Evolutionary conservation across 2,329 filamentous ascomycete genomes (phyloP).

Genomic region (Penicillium sclerotiorum): DNA sequence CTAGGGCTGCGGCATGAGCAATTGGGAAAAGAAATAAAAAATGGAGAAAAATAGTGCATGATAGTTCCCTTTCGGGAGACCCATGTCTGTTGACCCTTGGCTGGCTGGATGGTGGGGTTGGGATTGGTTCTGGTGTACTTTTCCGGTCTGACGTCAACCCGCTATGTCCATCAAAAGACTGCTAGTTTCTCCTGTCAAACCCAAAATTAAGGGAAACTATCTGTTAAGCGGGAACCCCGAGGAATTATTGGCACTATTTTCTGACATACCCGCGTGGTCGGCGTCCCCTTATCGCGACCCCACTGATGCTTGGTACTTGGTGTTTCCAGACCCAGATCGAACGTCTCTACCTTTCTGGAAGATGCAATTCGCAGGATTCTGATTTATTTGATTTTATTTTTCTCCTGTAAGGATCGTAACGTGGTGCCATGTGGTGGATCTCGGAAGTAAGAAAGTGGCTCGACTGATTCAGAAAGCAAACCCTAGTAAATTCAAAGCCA

Average conservation of each 20-base stretch:
- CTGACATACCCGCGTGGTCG: not conserved
- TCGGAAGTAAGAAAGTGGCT: not conserved
- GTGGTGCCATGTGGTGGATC: not conserved
- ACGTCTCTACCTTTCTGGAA: not conserved
- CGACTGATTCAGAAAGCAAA: not conserved
- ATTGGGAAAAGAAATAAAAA: not conserved
- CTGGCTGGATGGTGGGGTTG: not conserved
- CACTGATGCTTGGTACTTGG: not conserved
- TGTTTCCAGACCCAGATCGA: slow-evolving; percentile 10
- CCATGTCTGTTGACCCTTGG: not conserved
- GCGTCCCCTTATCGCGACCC: not conserved
- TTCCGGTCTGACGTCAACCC: not conserved
- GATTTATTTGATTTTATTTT: too few relatives aligned
- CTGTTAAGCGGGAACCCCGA: not conserved
- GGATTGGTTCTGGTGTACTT: slow-evolving; percentile 1
- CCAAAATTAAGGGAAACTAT: not conserved
- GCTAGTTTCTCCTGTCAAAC: not conserved
- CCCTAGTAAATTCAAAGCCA: not conserved
- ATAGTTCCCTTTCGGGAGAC: not conserved
- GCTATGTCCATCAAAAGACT: not conserved
- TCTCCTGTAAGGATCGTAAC: too few relatives aligned
- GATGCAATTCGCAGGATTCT: too few relatives aligned
- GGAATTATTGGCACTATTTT: not conserved
- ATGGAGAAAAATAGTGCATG: too few relatives aligned
- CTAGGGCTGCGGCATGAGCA: slow-evolving; percentile 17